Evolutionary conservation across 257 asterid species (phyloP), one percentile per base, ranked within the genome.

Genomic region (Misopates orontium): DNA sequence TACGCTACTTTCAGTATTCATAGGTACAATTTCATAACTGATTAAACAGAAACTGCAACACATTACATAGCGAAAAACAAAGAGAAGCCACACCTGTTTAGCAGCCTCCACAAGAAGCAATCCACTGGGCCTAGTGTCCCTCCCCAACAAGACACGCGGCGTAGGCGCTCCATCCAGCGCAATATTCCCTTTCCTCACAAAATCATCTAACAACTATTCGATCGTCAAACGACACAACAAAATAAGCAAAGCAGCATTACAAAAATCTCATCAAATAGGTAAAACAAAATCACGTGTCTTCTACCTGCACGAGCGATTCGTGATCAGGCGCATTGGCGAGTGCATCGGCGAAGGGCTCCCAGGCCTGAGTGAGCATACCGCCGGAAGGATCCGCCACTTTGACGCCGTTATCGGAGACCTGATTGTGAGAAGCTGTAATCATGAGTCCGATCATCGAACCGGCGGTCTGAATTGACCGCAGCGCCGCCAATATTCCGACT

Each of bases 121-220:
- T 65, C 97, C 99, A 36, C 99, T 93, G 68, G 99, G 99, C 77
- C 97, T 82, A 18, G 96, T 90, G 75, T 90, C 99, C 79, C 96
- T 84, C 75, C 95, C 99, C 75, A 93, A 57, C 50, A 86, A 71
- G 40, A 93, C 90, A 66, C 76, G 81, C 0, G 83, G 81, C 50
- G 70, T 36, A 39, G 71, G 68, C 76, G 62, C 77, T 77, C 77
- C 90, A 44, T 79, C 91, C 49, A 93, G 81, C 51, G 63, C 52
- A 70, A 93, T 86, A 15, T 74, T 76, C 75, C 81, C 90, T 80
- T 80, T 78, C 79, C 80, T 80, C 40, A 67, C 69, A 71, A 90
- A 93, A 76, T 79, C 84, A 60, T 73, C 93, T 48, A 93, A 72
- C 76, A 90, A 73, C 99, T 93, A 85, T 74, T 61, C 60, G 67